Evolutionary conservation across 2,329 filamentous ascomycete species (phyloP).

Genomic region (Septoria linicola): DNA sequence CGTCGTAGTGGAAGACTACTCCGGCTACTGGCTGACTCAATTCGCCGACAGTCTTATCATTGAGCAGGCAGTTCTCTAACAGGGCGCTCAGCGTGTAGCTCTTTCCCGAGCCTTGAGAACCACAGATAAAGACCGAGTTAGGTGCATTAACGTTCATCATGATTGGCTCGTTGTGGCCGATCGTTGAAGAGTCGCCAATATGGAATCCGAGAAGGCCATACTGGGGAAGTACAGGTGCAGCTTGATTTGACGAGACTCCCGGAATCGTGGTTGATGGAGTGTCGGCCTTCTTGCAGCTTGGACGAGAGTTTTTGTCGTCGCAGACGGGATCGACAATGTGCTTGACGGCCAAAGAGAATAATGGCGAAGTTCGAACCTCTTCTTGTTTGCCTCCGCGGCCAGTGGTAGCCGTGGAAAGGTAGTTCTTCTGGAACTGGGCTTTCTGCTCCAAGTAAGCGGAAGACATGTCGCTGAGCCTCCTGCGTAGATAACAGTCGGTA

Average conservation of each 20-base stretch:
- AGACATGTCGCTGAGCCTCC: background rate
- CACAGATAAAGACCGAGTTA: slow-evolving; percentile 62
- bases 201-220: slow-evolving; percentile 33
- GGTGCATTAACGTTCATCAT: slow-evolving; percentile 57
- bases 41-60: slow-evolving; percentile 43
- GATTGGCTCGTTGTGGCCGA: slow-evolving; percentile 34
- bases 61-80: slow-evolving; percentile 59
- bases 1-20: slow-evolving; percentile 60
- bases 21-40: slow-evolving; percentile 57
- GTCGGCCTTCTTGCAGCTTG: too few species aligned
- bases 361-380: slow-evolving; percentile 29
- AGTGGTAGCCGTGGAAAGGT: background rate
- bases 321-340: slow-evolving; percentile 14
- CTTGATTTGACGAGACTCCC: background rate
- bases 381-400: slow-evolving; percentile 8
- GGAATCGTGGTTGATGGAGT: background rate
- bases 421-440: slow-evolving; percentile 3
- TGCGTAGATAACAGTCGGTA: background rate
- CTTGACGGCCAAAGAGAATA: slow-evolving; percentile 31
- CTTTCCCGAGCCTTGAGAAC: slow-evolving; percentile 59
- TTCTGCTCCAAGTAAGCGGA: slow-evolving; percentile 6
- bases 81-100: slow-evolving; percentile 60
- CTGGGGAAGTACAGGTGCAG: slow-evolving; percentile 22
- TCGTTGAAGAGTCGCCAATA: slow-evolving; percentile 14
- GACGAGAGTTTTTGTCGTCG: background rate